A percentile compares a stretch with the other conserved stretches of the same genome.
Conservation (phyloP, 495 filamentous ascomycete genomes). For the Aspergillus avenaceus region DNA sequence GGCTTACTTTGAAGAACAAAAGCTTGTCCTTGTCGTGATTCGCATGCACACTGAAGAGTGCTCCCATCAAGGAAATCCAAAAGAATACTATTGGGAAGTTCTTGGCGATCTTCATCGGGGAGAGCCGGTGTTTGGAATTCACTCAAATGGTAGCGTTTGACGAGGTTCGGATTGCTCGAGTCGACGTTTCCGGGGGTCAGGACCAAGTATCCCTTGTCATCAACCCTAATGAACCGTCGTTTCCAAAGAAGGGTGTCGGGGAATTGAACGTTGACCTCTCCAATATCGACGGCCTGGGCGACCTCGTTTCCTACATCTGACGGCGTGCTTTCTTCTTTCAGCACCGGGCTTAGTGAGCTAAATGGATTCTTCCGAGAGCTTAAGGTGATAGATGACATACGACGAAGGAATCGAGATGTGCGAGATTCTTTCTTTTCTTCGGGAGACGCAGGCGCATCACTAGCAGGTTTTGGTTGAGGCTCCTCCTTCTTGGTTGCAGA, state of each 20-base stretch:
- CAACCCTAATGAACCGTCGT: conserved; percentile 73
- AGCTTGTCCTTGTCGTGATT: conserved; percentile 68
- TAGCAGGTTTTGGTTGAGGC: conserved; percentile 33
- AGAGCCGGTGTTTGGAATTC: conserved; percentile 75
- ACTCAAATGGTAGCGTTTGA: conserved; percentile 74
- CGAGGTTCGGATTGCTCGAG: conserved; percentile 47
- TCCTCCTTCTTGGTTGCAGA: conserved; percentile 34
- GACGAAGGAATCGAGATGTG: conserved; percentile 71
- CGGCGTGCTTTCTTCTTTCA: conserved; percentile 51
- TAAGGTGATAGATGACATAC: conserved; percentile 68
- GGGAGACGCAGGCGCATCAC: conserved; percentile 33
- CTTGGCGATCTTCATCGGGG: conserved; percentile 83
- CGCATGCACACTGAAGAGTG: conserved; percentile 80
- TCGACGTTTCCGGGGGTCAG: conserved; percentile 52
- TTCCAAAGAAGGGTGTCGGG: conserved; percentile 93
- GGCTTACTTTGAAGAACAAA: conserved; percentile 63
- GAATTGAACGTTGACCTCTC: conserved; percentile 91
- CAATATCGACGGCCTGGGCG: conserved; percentile 58
- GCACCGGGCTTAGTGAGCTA: conserved; percentile 49
- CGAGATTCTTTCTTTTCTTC: conserved; percentile 65
- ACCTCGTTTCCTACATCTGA: conserved; percentile 24
- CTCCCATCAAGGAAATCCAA: conserved; percentile 82
- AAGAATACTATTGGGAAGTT: conserved; percentile 81
- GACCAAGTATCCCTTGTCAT: conserved; percentile 71
- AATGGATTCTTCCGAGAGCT: conserved; percentile 57